Evolutionary conservation across 2,329 filamentous ascomycete genomes (phyloP), one percentile per base, ranked within the genome.

Genomic region (Tolypocladium album): DNA sequence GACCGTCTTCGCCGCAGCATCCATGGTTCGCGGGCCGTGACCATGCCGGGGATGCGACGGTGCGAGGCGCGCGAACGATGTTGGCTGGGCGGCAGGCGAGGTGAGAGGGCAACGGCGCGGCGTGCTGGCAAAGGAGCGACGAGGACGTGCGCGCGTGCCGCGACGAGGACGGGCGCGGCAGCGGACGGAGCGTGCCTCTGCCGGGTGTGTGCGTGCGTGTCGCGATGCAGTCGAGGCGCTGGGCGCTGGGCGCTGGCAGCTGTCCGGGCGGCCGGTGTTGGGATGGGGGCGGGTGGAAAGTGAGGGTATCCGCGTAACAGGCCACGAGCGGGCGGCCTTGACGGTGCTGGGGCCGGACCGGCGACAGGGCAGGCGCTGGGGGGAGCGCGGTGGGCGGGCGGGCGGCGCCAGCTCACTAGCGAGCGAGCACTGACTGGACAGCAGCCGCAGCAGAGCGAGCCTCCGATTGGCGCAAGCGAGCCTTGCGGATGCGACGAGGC

Each of bases 1-100:
- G 72, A 82, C 78, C 74, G 76, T 79, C 75, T 82, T 81, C 71
- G 78, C 79, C 76, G 80, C 79, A 77, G 76, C 79, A 78, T 84
- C 82, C 82, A 84, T 84, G 73, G 74, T 79, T 76, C 71, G 67
- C 59, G 68, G 67, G 71, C 68, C 67, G 67, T 72, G 64, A 67
- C 68, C 72, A 74, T 74, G 64, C 72, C 72, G 70, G 64, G 60
- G 63, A 65, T 58, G 63, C 62, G 64, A 61, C 59, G 40, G 64
- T 61, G 62, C 63, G 56, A 50, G 59, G 58, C 56, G 38, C 57
- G 45, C 13, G 38, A 50, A 22, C 47, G 55, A 38, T 34, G 56
- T 22, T 13, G 31, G 34, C 34, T 36, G 34, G 34, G 34, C 34
- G 34, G 34, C 34, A 34, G 31, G 31, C 20, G 50, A 55, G 50